phyloP scores from a whole-genome alignment of 2,329 filamentous ascomycete genomes.

The Elsinoe batatas region DNA sequence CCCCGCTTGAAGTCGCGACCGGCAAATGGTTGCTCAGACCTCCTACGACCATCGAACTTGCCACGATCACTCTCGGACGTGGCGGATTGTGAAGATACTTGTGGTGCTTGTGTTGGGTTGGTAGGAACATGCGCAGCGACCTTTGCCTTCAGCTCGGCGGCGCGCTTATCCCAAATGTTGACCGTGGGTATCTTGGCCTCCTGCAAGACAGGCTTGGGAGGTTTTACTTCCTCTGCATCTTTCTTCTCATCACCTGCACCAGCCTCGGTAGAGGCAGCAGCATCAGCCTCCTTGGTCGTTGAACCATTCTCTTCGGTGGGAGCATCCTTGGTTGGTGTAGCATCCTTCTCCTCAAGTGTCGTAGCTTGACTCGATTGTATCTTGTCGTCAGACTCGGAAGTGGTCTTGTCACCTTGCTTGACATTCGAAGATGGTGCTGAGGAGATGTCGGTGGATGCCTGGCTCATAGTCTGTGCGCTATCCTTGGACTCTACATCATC shows the following conservation, averaged over 20 bases:
- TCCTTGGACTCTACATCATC: constrained; percentile 36
- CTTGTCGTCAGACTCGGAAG: neutral
- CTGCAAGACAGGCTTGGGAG: constrained; percentile 55
- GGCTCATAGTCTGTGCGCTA: constrained; percentile 22
- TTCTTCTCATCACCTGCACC: constrained; percentile 40
- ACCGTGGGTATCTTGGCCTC: constrained; percentile 75
- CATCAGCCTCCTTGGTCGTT: constrained; percentile 20
- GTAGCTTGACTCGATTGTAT: neutral
- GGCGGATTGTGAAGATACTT: neutral
- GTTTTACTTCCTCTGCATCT: constrained; percentile 44
- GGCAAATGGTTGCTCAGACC: constrained; percentile 7
- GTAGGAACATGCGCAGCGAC: constrained; percentile 23
- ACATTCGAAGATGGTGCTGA: constrained; percentile 32
- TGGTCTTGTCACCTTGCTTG: neutral
- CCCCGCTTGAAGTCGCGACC: constrained; percentile 8
- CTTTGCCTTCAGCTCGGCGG: constrained; percentile 53
- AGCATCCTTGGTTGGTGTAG: constrained; percentile 5
- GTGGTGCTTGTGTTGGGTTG: neutral
- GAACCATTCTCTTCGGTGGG: constrained; percentile 19
- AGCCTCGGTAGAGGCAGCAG: constrained; percentile 25
- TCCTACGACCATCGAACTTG: constrained; percentile 8
- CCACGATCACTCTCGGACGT: constrained; percentile 2
- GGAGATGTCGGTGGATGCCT: constrained; percentile 22
- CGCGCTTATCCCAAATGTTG: constrained; percentile 80
- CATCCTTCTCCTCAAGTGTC: constrained; percentile 13